Base-by-base conservation (phyloP, 1,284 basidiomycete species). In the Sporisorium graminicola region DNA sequence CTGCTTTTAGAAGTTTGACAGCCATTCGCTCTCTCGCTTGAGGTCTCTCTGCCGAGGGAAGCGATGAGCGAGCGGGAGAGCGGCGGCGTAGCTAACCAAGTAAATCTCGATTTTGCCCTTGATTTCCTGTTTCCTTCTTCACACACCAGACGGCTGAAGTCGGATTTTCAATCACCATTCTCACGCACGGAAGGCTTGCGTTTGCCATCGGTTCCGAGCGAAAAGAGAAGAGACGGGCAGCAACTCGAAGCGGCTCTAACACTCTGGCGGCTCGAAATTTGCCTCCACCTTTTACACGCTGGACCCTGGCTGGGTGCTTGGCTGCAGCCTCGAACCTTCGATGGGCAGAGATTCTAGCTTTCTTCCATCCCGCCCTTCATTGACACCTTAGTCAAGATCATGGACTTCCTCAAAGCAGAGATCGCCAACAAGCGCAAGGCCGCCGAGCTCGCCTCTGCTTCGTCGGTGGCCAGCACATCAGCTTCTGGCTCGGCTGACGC, bases 371-470 rank as follows among this genome's bases (percentile, higher is more conserved):
- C n/a, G 13, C 57, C 18, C 0, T 22, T 26, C 47, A 27, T 1
- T 52, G 18, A 37, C 7, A 14, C 27, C n/a, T 31, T 14, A 26
- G 14, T 13, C 24, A 6, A n/a, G 12, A 54, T 18, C 33, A 95
- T 95, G 94, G 91, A 95, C 83, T 90, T 91, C 27, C 91, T 95
- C 81, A 93, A 92, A 81, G 91, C 94, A 62, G 94, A 96, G 87
- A 92, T 98, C 73, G 24, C 78, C 37, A 73, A 65, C 62, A 87
- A 90, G 64, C 97, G 98, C 86, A 92, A 94, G 80, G 96, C 95
- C 85, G 43, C 58, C 35, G 68, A 62, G 27, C 1, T 52, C 20
- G 62, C 51, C 13, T 58, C 64, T 13, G 24, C 60, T 4, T 59
- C 64, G 13, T 18, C 60, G 2, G 53, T 50, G 12, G 33, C 43